Evolutionary conservation across 2,329 filamentous ascomycete genomes (phyloP), one percentile per base, ranked within the genome.

Genomic region (Fusarium robinianum): DNA sequence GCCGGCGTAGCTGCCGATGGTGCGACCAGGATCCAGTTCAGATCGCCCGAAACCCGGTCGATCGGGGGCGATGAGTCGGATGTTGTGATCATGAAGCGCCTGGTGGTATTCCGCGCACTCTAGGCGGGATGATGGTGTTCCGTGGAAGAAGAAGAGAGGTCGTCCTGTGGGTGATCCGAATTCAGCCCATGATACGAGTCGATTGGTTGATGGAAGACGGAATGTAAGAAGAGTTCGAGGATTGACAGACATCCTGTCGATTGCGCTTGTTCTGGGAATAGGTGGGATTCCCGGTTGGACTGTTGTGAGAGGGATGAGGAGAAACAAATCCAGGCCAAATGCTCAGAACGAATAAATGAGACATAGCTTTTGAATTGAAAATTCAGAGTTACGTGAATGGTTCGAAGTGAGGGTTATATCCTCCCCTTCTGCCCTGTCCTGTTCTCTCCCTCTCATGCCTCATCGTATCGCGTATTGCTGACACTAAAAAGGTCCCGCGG

Each of bases 111-210:
- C 27, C 4, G 38, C 35, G 8, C 36, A 42, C n/a, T 50, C 40
- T 11, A 55, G 25, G 10, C 45, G 49, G 3, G 35, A 42, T 4
- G 46, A 45, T 5, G 42, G 33, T 3, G 25, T 47, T 27, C 46
- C 36, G 11, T 53, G 45, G 2, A 50, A 30, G 42, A 37, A 47
- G n/a, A 47, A 25, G 19, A 50, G 23, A 1, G 42, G 42, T 10
- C 46, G 33, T 12, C 39, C 39, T 0, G 26, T 21, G 6, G 31
- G 32, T 7, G 36, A 42, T 3, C 49, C 42, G 16, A 40, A 51
- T 15, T 48, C 40, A 4, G 52, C 46, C 46, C 49, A 53, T 25
- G 46, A 38, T 17, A 50, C 33, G 12, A 51, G 42, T 16, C 46
- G 41, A 10, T 40, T 43, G 3, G 49, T 43, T n/a, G 25, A 26